Evolutionary conservation across 2,329 filamentous ascomycete species (phyloP).

Genomic region (Microthyrium microscopicum): DNA sequence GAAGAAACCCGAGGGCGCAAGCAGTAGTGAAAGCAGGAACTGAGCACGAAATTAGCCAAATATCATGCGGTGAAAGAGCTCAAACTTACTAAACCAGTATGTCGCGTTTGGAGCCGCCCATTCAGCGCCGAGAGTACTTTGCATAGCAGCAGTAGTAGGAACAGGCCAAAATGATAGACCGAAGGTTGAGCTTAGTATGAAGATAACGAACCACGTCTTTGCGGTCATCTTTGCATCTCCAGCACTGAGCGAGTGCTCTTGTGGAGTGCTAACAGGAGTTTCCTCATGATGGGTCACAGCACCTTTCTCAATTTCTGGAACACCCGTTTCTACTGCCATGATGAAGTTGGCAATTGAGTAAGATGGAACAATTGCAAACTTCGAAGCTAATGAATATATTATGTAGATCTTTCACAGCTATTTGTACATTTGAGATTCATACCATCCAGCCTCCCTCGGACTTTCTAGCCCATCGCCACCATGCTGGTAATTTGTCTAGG

Average conservation of each 20-base stretch:
- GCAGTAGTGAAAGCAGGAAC: constrained; percentile 5
- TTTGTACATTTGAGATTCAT: no score
- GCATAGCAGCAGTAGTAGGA: constrained; percentile 14
- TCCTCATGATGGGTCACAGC: constrained; percentile 12
- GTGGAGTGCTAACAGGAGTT: no score
- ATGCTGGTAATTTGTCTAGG: no score
- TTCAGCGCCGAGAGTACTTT: constrained; percentile 10
- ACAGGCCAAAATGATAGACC: constrained; percentile 17
- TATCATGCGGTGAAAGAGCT: no score
- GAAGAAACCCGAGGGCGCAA: constrained; percentile 5
- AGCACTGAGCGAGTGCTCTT: constrained; percentile 8
- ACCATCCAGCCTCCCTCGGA: no score
- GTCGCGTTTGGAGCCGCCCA: constrained; percentile 11
- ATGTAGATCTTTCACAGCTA: no score
- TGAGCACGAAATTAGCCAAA: not conserved
- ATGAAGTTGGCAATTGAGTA: not conserved
- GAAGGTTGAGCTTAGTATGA: constrained; percentile 14
- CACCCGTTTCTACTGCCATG: not conserved
- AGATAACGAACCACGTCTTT: constrained; percentile 16
- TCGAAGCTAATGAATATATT: not conserved
- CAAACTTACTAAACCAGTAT: constrained; percentile 11
- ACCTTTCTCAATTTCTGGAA: constrained; percentile 9
- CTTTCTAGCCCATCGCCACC: no score
- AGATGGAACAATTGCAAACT: not conserved
- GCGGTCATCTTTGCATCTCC: constrained; percentile 12